phyloP scores from a whole-genome alignment of 208 protist species.

The Trypanosoma lewisi region DNA sequence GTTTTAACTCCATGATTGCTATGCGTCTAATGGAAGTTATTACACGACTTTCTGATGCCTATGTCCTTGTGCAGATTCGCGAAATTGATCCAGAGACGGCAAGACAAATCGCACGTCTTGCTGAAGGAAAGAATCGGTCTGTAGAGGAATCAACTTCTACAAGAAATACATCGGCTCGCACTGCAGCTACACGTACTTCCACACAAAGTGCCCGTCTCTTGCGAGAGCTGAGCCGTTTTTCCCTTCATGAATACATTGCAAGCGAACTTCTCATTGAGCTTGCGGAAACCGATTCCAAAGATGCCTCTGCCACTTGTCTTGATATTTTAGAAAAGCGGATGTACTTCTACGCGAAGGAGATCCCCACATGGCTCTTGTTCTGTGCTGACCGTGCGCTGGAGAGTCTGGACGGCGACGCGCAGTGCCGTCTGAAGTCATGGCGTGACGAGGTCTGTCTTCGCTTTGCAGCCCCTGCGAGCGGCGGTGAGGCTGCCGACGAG shows the following conservation, averaged over 20 bases:
- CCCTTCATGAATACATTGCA: conserved; percentile 80
- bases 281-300: conserved; percentile 28
- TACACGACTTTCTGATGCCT: conserved; percentile 67
- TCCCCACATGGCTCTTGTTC: conserved; percentile 64
- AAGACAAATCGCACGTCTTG: conserved; percentile 22
- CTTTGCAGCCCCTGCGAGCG: conserved; percentile 10
- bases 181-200: conserved; percentile 51
- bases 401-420: conserved; percentile 2
- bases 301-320: conserved; percentile 47
- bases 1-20: conserved; percentile 31
- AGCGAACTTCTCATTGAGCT: conserved; percentile 68
- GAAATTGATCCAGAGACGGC: conserved; percentile 84
- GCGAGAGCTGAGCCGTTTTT: conserved; percentile 79
- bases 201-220: conserved; percentile 77
- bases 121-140: conserved; percentile 1
- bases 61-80: conserved; percentile 69
- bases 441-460: conserved; percentile 38
- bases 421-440: conserved; percentile 42
- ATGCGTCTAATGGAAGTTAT: conserved; percentile 55
- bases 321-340: conserved; percentile 70
- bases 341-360: conserved; percentile 84
- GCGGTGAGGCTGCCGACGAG: neutral
- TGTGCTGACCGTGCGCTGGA: conserved; percentile 30
- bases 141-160: conserved; percentile 21
- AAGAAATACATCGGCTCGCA: conserved; percentile 27